phyloP scores from a whole-genome alignment of 192 early-diverging fungal species.

The Phlyctochytrium bullatum region DNA sequence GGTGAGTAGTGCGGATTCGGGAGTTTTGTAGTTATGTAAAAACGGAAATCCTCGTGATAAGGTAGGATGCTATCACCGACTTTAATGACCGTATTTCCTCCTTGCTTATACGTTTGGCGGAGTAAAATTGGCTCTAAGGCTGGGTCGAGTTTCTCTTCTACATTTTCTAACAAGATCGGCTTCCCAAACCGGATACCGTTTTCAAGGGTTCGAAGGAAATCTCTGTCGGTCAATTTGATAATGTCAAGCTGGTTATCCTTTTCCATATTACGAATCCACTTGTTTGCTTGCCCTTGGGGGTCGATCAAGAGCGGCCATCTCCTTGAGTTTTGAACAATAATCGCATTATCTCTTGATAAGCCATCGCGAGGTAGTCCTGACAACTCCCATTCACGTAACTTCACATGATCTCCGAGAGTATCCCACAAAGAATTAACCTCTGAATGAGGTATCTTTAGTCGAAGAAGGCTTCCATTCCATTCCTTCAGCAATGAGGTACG shows the following conservation, averaged over 20 bases:
- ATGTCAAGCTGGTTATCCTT: slow-evolving; percentile 59
- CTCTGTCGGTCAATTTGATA: slow-evolving; percentile 59
- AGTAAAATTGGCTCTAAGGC: slow-evolving; percentile 58
- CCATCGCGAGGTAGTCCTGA: slow-evolving; percentile 58
- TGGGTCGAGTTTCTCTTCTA: slow-evolving; percentile 55
- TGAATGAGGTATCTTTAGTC: slow-evolving; percentile 61
- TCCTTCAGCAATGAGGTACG: slow-evolving; percentile 41
- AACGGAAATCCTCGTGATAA: slow-evolving; percentile 60
- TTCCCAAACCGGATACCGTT: slow-evolving; percentile 64
- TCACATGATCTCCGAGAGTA: slow-evolving; percentile 57
- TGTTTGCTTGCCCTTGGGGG: slow-evolving; percentile 66
- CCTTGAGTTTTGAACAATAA: slow-evolving; percentile 61
- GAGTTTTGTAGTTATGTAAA: slow-evolving; percentile 61
- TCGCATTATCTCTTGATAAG: slow-evolving; percentile 56
- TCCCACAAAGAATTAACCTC: slow-evolving; percentile 53
- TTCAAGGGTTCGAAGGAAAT: slow-evolving; percentile 58
- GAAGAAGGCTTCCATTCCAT: slow-evolving; percentile 48
- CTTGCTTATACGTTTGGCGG: slow-evolving; percentile 61
- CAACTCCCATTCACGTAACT: slow-evolving; percentile 57
- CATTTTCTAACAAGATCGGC: slow-evolving; percentile 58
- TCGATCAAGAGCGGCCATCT: slow-evolving; percentile 64
- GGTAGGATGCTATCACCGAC: slow-evolving; percentile 63
- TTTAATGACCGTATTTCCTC: slow-evolving; percentile 58
- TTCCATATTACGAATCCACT: slow-evolving; percentile 67
- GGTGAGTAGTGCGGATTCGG: slow-evolving; percentile 64